Conservation (phyloP, 441 rosid genomes). For the Manihot esculenta region DNA sequence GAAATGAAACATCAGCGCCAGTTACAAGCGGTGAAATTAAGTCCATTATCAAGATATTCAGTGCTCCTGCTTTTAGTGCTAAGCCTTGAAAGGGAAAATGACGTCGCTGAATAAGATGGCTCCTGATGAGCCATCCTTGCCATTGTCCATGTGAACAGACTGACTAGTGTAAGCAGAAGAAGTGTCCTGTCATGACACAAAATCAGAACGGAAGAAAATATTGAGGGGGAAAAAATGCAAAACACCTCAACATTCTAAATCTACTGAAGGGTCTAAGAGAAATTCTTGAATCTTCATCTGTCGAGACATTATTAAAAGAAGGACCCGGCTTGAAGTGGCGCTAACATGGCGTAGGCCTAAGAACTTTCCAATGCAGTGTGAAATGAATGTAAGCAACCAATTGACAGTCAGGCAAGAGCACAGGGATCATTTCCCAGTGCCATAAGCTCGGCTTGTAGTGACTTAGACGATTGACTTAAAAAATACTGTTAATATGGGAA, state of each 20-base stretch:
- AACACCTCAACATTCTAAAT: no score
- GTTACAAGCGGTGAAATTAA: slow-evolving; percentile 29
- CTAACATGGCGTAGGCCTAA: no score
- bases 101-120: slow-evolving; percentile 48
- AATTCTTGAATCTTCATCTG: neutral
- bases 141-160: slow-evolving; percentile 11
- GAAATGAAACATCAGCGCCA: slow-evolving; percentile 31
- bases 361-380: no score
- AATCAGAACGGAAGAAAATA: slow-evolving; percentile 1
- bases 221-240: neutral
- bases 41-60: slow-evolving; percentile 35
- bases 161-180: slow-evolving; percentile 2
- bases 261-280: neutral
- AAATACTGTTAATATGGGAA: no score
- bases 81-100: slow-evolving; percentile 47
- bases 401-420: no score
- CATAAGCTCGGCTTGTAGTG: no score
- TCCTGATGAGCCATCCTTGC: no score
- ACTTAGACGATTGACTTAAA: no score
- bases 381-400: no score
- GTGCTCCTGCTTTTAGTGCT: slow-evolving; percentile 40
- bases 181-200: slow-evolving; percentile 6
- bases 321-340: no score
- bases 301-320: no score
- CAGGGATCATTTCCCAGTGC: no score